Evolutionary conservation across 2,329 filamentous ascomycete genomes (phyloP), one percentile per base, ranked within the genome.

Genomic region (Pseudogymnoascus sp.): DNA sequence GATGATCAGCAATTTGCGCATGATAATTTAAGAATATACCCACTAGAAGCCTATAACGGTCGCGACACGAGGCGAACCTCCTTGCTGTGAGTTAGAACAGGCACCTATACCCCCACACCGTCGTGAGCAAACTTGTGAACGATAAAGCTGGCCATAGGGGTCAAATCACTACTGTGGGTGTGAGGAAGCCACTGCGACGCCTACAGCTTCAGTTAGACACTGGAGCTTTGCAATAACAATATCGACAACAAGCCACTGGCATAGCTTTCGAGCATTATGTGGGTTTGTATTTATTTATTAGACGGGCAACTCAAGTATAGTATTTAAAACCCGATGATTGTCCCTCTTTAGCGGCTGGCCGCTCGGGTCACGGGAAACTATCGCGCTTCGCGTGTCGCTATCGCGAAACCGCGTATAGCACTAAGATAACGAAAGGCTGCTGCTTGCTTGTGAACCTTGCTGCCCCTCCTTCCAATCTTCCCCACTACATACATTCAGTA

Each of bases 291-390:
- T 7, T 55, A 19, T 33, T 33, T 55, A 35, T 19, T 55, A 33
- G n/a, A 10, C 4, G 10, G 29, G 3, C 11, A 55, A 55, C 29
- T 21, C 26, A 29, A 49, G 16, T 33, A 33, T 4, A 33, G 26
- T 21, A 33, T 33, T 33, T 33, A 11, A 33, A 55, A 55, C 19
- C 14, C 68, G 69, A 19, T 69, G 64, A 37, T 35, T 26, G 5
- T 33, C 69, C 68, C 59, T 31, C 64, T 21, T 64, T 63, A 1
- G 69, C 68, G 39, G 63, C 67, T 23, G 62, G 67, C 49, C 49
- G 49, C 49, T 26, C 49, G 29, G 49, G 49, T 33, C 29, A 33
- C 49, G 49, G 49, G 49, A 33, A 33, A 14, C 6, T 11, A 52
- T 52, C 45, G 29, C 49, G 49, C 29, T 55, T 33, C 49, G 29